Conservation (phyloP, 2,329 filamentous ascomycete species). For the Periconia sp. region DNA sequence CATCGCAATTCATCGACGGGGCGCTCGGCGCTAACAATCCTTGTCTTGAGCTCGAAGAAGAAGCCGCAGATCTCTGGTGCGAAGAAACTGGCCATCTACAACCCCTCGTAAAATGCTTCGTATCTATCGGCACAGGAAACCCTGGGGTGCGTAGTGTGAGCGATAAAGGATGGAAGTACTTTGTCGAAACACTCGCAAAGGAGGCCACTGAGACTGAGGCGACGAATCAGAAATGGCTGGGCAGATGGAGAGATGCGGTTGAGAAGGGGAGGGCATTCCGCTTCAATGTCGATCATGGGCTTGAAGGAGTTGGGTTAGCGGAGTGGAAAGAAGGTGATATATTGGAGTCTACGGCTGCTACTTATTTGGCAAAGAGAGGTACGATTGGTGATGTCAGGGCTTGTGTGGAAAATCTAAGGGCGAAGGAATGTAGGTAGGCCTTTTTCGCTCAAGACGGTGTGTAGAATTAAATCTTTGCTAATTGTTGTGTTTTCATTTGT, state of each 20-base stretch:
- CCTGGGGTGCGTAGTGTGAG: conserved; percentile 9
- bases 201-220: conserved; percentile 33
- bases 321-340: conserved; percentile 11
- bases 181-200: conserved; percentile 22
- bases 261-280: conserved; percentile 35
- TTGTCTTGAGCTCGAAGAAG: conserved; percentile 40
- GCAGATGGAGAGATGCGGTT: conserved; percentile 21
- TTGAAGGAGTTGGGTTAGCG: conserved; percentile 23
- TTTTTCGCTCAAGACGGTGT: not conserved
- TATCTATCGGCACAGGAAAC: conserved; percentile 18
- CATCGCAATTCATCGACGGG: conserved; percentile 46
- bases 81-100: conserved; percentile 8
- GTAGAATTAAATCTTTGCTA: no score
- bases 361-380: conserved; percentile 11
- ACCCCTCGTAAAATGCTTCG: conserved; percentile 16
- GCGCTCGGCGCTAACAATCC: conserved; percentile 48
- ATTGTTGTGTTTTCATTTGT: not conserved
- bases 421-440: conserved; percentile 12
- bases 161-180: conserved; percentile 11
- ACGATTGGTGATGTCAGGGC: conserved; percentile 6
- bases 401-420: conserved; percentile 15
- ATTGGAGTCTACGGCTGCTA: conserved; percentile 7
- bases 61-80: conserved; percentile 24
- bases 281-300: conserved; percentile 38
- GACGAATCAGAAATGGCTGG: conserved; percentile 29